Conservation (phyloP, 129 eudicot genomes). For the Deinandra increscens region DNA sequence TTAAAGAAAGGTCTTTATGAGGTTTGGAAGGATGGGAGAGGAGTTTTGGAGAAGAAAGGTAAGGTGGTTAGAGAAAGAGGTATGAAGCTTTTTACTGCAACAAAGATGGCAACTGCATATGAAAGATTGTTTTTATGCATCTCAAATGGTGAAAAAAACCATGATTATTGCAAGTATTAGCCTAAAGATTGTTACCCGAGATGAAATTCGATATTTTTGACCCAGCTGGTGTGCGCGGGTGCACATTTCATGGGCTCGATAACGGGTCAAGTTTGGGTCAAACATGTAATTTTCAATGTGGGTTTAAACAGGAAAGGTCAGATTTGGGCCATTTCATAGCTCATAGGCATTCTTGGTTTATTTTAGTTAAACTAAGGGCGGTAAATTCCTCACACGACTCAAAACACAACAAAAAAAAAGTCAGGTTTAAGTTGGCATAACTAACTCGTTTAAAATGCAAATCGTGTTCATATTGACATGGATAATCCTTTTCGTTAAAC, state of each 20-base stretch:
- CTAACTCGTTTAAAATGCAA: too few species aligned
- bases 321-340: background rate
- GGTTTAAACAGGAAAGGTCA: background rate
- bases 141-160: conserved; percentile 30
- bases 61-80: conserved; percentile 60
- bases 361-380: background rate
- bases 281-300: background rate
- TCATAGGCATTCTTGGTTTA: background rate
- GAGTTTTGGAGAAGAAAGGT: conserved; percentile 52
- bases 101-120: conserved; percentile 77
- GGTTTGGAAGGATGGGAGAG: conserved; percentile 69
- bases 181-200: background rate
- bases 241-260: background rate
- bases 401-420: too few species aligned
- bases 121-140: conserved; percentile 74
- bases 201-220: background rate
- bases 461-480: too few species aligned
- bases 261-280: conserved; percentile 5
- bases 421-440: too few species aligned
- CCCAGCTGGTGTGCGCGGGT: background rate
- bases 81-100: conserved; percentile 61
- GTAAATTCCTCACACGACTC: too few species aligned
- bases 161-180: conserved; percentile 44
- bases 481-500: too few species aligned
- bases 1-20: conserved; percentile 51